Percentiles rank a stretch among this genome's conserved stretches.
Conservation (phyloP, 2,329 filamentous ascomycete genomes). For the Sporothrix curviconia region DNA sequence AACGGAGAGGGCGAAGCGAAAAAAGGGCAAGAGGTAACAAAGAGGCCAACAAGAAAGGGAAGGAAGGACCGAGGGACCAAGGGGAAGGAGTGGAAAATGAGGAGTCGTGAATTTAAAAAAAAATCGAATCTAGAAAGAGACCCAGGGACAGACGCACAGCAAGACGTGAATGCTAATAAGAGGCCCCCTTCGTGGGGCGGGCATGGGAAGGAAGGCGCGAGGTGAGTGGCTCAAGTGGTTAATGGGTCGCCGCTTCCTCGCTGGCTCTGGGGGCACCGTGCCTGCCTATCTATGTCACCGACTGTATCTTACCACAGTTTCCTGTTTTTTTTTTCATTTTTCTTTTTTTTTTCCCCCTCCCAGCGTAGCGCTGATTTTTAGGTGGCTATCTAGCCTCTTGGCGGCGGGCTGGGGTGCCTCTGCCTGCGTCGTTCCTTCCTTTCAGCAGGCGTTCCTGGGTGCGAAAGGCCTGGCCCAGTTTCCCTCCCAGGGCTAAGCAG, state of each 20-base stretch:
- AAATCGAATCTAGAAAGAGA: conserved; percentile 6
- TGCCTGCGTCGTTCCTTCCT: neutral
- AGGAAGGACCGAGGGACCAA: neutral
- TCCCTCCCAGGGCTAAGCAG: too few relatives aligned
- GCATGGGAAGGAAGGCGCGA: conserved; percentile 11
- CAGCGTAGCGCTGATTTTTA: conserved; percentile 8
- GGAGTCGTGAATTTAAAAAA: conserved; percentile 12
- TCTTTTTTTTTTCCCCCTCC: too few relatives aligned
- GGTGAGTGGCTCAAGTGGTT: neutral
- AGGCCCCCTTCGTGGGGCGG: conserved; percentile 15
- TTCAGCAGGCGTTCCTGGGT: neutral
- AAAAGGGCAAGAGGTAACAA: neutral
- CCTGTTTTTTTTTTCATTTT: neutral
- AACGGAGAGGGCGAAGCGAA: neutral
- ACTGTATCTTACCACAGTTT: neutral
- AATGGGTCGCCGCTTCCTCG: too few relatives aligned
- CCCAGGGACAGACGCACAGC: neutral
- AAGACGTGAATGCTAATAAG: neutral
- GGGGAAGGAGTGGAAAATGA: conserved; percentile 4
- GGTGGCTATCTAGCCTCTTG: neutral
- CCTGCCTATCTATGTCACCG: too few relatives aligned
- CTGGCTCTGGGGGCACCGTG: too few relatives aligned
- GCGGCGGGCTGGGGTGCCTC: neutral
- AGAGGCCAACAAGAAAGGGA: conserved; percentile 2
- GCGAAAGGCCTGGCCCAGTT: neutral